Conservation (phyloP, 768 basidiomycete species). For the Sarcodon sp. region DNA sequence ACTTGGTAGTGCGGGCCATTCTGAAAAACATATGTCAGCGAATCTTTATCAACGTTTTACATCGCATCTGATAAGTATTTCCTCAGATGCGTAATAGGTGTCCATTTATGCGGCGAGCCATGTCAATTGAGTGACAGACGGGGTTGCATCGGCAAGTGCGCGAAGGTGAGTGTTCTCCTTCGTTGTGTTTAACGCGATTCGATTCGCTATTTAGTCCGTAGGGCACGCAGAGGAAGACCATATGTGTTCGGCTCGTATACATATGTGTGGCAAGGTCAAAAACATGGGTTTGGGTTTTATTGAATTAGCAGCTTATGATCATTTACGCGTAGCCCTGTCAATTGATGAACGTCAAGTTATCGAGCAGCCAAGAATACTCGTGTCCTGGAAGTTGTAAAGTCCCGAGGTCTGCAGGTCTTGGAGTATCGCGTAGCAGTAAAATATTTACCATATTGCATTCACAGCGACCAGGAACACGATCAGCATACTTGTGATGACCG, state of each 20-base stretch:
- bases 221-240: conserved; percentile 37
- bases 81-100: conserved; percentile 35
- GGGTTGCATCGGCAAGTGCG: conserved; percentile 41
- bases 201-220: conserved; percentile 21
- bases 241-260: conserved; percentile 36
- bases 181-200: not conserved
- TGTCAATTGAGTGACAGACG: conserved; percentile 31
- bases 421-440: not conserved
- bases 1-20: conserved; percentile 40
- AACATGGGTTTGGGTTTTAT: not conserved
- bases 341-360: conserved; percentile 17
- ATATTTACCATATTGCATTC: not conserved
- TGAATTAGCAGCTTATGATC: not conserved
- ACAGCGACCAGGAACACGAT: conserved; percentile 31
- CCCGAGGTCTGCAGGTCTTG: conserved; percentile 20
- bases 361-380: conserved; percentile 19
- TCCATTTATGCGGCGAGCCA: conserved; percentile 39
- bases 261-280: conserved; percentile 42
- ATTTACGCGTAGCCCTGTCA: conserved; percentile 25
- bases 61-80: not conserved
- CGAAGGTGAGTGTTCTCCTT: conserved; percentile 24
- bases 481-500: conserved; percentile 37
- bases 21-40: conserved; percentile 39
- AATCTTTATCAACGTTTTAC: not conserved
- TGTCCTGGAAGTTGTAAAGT: conserved; percentile 30